Percentiles rank a stretch among this genome's conserved stretches.
These are phyloP conservation scores for Elongisporangium undulatum DNA, from an alignment of 352 stramenopile genomes.

Conservation along the genomic window DNA sequence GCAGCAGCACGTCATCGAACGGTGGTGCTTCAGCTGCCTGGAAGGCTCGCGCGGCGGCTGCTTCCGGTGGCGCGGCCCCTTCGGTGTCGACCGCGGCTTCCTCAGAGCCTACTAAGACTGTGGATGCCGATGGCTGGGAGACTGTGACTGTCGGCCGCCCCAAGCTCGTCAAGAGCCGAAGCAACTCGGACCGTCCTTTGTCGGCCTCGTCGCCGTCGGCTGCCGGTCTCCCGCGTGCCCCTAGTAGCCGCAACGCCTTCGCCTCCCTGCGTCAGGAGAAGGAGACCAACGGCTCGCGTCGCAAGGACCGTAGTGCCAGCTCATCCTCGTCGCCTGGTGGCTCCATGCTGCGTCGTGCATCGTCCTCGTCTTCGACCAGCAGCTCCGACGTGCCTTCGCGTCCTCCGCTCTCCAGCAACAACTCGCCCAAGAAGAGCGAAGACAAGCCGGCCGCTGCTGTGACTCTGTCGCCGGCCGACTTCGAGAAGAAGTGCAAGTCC, in stretches of 20 bases:
- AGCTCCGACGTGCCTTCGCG: conserved; percentile 13
- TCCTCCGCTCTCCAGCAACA: conserved; percentile 31
- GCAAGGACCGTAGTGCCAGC: conserved; percentile 50
- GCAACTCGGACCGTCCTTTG: conserved; percentile 49
- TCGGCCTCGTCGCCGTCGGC: conserved; percentile 6
- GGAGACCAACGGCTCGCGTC: conserved; percentile 14
- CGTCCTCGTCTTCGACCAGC: conserved; percentile 21
- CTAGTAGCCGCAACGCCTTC: conserved; percentile 40
- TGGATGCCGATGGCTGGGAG: conserved; percentile 71
- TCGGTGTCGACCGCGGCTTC: conserved; percentile 8
- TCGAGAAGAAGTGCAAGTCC: conserved; percentile 85
- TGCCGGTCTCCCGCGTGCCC: conserved; percentile 26
- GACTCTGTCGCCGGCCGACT: conserved; percentile 39
- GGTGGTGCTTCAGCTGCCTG: conserved; percentile 50
- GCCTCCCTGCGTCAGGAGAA: conserved; percentile 27
- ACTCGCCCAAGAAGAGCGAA: conserved; percentile 11
- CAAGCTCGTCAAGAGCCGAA: conserved; percentile 63
- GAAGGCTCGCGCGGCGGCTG: conserved; percentile 41
- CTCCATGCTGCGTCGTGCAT: conserved; percentile 10
- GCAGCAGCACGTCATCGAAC: conserved; percentile 6
- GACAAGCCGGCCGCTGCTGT: conserved; percentile 9
- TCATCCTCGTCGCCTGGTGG: conserved; percentile 17
- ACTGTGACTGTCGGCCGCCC: conserved; percentile 47
- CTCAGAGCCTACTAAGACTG: conserved; percentile 9
- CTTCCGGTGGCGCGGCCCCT: neutral